Evolutionary conservation across 2,329 filamentous ascomycete genomes (phyloP).

Genomic region (Neopestalotiopsis rosae): DNA sequence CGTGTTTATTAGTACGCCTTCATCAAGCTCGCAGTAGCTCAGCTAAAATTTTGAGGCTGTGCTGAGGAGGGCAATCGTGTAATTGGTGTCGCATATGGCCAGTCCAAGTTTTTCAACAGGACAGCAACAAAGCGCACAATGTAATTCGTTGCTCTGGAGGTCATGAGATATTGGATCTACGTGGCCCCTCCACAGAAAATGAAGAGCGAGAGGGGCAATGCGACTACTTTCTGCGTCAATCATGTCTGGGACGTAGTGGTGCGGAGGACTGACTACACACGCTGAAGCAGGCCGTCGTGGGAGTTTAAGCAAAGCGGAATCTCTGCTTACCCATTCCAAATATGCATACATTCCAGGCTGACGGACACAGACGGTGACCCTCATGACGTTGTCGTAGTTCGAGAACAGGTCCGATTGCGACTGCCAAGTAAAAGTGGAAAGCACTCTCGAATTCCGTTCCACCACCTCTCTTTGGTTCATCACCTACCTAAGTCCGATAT

Average conservation of each 20-base stretch:
- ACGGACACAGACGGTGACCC: background rate
- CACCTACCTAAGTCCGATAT: background rate
- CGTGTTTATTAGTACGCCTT: background rate
- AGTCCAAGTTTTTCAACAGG: background rate
- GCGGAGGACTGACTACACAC: no score
- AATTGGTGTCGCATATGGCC: background rate
- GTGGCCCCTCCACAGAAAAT: background rate
- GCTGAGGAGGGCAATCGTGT: background rate
- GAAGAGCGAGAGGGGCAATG: no score
- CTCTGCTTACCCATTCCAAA: no score
- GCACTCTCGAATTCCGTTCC: background rate
- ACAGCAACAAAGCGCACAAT: background rate
- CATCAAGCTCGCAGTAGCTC: background rate
- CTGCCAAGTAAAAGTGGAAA: background rate
- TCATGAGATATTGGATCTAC: background rate
- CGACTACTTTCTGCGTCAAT: no score
- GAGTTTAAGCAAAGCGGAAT: no score
- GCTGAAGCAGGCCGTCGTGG: no score
- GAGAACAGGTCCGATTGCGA: background rate
- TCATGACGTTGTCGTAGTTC: background rate
- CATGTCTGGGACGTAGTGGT: no score
- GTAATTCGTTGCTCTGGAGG: background rate
- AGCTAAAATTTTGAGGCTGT: background rate
- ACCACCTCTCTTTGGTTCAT: background rate
- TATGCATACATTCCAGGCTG: no score